These are phyloP conservation scores for Paraphoma sp. DNA, from an alignment of 2,329 filamentous ascomycete genomes.

Conservation along the genomic window DNA sequence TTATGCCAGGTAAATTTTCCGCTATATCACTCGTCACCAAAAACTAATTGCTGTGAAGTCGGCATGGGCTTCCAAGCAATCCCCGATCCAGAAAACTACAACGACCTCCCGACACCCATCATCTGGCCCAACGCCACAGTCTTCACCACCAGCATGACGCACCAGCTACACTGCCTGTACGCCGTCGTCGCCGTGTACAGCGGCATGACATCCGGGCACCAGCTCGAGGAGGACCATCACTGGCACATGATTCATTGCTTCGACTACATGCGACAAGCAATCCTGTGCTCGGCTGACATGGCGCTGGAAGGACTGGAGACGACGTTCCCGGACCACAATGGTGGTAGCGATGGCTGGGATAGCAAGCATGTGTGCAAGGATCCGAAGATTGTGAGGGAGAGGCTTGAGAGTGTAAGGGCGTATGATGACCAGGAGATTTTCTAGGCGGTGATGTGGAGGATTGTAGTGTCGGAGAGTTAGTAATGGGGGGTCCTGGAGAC, in stretches of 20 bases:
- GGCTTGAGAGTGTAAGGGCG: slow-evolving; percentile 36
- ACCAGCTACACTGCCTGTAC: slow-evolving; percentile 44
- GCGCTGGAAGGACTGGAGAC: slow-evolving; percentile 41
- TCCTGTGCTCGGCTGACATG: slow-evolving; percentile 42
- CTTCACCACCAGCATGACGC: slow-evolving; percentile 44
- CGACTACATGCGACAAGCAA: slow-evolving; percentile 45
- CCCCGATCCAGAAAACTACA: slow-evolving; percentile 32
- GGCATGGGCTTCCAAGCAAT: slow-evolving; percentile 46
- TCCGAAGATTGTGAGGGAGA: slow-evolving; percentile 15
- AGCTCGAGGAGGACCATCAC: slow-evolving; percentile 42
- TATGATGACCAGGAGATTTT: slow-evolving; percentile 46
- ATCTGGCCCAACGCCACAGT: slow-evolving; percentile 42
- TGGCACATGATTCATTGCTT: slow-evolving; percentile 49
- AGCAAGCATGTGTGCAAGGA: slow-evolving; percentile 40
- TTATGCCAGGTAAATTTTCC: slow-evolving; percentile 26
- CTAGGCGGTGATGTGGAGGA: background rate
- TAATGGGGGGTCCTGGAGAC: background rate
- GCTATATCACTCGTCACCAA: background rate
- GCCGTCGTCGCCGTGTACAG: slow-evolving; percentile 42
- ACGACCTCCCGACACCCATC: slow-evolving; percentile 43
- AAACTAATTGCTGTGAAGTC: slow-evolving; percentile 14
- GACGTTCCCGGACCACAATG: slow-evolving; percentile 45
- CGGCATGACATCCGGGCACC: slow-evolving; percentile 29
- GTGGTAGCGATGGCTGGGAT: slow-evolving; percentile 45
- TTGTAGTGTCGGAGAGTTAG: background rate